Evolutionary conservation across 2,329 filamentous ascomycete species (phyloP), one percentile per base, ranked within the genome.

Genomic region (Fulvia fulva): DNA sequence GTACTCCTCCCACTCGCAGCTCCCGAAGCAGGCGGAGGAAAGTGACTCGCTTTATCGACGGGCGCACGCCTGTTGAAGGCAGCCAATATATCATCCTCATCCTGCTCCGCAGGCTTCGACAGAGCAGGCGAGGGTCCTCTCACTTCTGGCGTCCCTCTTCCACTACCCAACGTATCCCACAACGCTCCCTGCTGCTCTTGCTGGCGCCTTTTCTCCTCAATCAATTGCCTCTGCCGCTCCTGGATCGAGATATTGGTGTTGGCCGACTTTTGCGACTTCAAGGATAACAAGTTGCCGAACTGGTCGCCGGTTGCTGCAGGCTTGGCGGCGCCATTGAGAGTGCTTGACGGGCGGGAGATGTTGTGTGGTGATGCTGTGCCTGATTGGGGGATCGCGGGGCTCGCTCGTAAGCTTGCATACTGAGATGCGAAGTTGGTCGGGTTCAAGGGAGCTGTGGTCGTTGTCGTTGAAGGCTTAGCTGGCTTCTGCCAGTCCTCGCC

Each of bases 151-250:
- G 76, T 80, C 53, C 72, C 78, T 67, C 78, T 80, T 45, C 77
- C 77, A 2, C 90, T 91, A 73, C 91, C 97, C 60, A 93, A 86
- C 28, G 84, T 81, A 64, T 94, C 90, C 67, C 87, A 83, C 71
- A 87, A 84, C 67, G 82, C 87, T 67, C 82, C 83, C 70, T 84
- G 83, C 71, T 92, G 87, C 58, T 87, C 87, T 60, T 91, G 89
- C 71, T 93, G 89, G 59, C 83, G 84, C 62, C 85, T 83, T 73
- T 90, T 89, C 68, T 91, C 87, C 73, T 96, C 90, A 64, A 89
- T 84, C 64, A 96, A 76, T 61, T 85, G 88, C 68, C 78, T 82
- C 72, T 88, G 86, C 53, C 84, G 81, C 68, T 87, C 85, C 56
- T 83, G 76, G 8, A 88, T 77, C 1, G 85, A 84, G 16, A 97